Evolutionary conservation across 139 green algal genomes (phyloP).

Genomic region (Pedinophyceae sp.): DNA sequence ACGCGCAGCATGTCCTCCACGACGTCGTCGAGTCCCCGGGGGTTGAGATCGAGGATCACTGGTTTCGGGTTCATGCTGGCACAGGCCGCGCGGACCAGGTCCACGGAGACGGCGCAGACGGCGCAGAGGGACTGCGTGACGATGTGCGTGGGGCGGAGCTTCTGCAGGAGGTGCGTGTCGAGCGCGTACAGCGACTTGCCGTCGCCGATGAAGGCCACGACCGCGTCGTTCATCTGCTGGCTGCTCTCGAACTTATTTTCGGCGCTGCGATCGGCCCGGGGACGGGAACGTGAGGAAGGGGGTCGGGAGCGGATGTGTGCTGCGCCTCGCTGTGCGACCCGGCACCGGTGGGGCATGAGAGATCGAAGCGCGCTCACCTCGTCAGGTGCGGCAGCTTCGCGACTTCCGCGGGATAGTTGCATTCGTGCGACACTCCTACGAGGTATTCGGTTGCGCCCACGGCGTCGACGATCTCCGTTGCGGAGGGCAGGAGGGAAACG

Average conservation of each 20-base stretch:
- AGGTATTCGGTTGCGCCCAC: conserved; percentile 21
- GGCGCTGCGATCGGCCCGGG: conserved; percentile 4
- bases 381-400: conserved; percentile 29
- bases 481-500: conserved; percentile 46
- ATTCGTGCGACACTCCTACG: conserved; percentile 28
- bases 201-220: neutral
- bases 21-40: conserved; percentile 34
- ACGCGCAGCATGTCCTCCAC: conserved; percentile 21
- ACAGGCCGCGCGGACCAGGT: conserved; percentile 32
- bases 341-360: neutral
- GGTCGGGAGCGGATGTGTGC: neutral
- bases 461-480: conserved; percentile 42
- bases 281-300: neutral
- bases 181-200: conserved; percentile 40
- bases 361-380: neutral
- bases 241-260: conserved; percentile 30
- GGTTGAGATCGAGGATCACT: conserved; percentile 42
- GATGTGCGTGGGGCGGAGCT: conserved; percentile 38
- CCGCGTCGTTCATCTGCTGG: conserved; percentile 23
- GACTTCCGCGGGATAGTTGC: conserved; percentile 35
- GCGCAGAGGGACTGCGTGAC: conserved; percentile 48
- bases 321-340: neutral
- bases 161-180: conserved; percentile 16
- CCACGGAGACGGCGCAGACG: conserved; percentile 34
- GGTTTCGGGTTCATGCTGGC: conserved; percentile 13